Percentiles rank a stretch among this genome's conserved stretches.
These are phyloP conservation scores for Hirschioporus abietinus DNA, from an alignment of 768 basidiomycete genomes.

Conservation along the genomic window DNA sequence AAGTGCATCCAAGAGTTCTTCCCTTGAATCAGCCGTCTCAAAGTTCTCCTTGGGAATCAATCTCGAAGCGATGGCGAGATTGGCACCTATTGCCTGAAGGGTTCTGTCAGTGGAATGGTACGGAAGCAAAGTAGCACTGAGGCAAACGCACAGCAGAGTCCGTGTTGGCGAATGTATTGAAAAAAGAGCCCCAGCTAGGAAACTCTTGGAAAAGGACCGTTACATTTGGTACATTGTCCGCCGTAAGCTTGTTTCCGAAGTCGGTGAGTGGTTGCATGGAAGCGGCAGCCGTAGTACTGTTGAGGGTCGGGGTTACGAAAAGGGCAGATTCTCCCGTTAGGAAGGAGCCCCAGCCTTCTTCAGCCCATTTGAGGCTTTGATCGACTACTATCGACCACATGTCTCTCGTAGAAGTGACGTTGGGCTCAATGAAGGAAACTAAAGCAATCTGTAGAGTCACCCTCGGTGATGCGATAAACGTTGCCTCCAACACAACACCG, in stretches of 20 bases:
- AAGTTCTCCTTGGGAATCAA: slow-evolving; percentile 38
- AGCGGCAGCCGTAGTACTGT: slow-evolving; percentile 5
- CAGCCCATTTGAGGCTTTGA: slow-evolving; percentile 36
- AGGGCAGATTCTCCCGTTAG: slow-evolving; percentile 21
- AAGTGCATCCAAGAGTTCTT: slow-evolving; percentile 31
- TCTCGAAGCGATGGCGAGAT: slow-evolving; percentile 38
- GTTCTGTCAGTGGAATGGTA: not conserved
- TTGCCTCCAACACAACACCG: slow-evolving; percentile 15
- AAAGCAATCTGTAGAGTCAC: slow-evolving; percentile 13
- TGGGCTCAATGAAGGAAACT: slow-evolving; percentile 5
- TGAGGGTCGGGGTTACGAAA: slow-evolving; percentile 11
- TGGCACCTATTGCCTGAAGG: slow-evolving; percentile 33
- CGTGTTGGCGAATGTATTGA: slow-evolving; percentile 30
- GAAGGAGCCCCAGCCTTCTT: slow-evolving; percentile 46
- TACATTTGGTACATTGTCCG: slow-evolving; percentile 16
- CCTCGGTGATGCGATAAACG: slow-evolving; percentile 10
- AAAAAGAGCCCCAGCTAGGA: slow-evolving; percentile 37
- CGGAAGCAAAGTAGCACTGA: not conserved
- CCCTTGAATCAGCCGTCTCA: slow-evolving; percentile 23
- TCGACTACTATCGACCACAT: slow-evolving; percentile 33
- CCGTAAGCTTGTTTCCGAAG: slow-evolving; percentile 9
- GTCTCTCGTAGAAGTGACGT: not conserved
- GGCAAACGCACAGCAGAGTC: slow-evolving; percentile 31
- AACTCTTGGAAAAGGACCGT: slow-evolving; percentile 32
- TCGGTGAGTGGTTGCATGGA: slow-evolving; percentile 12